These are phyloP conservation scores for Saprolegnia parasitica DNA, from an alignment of 352 stramenopile genomes.

Conservation along the genomic window DNA sequence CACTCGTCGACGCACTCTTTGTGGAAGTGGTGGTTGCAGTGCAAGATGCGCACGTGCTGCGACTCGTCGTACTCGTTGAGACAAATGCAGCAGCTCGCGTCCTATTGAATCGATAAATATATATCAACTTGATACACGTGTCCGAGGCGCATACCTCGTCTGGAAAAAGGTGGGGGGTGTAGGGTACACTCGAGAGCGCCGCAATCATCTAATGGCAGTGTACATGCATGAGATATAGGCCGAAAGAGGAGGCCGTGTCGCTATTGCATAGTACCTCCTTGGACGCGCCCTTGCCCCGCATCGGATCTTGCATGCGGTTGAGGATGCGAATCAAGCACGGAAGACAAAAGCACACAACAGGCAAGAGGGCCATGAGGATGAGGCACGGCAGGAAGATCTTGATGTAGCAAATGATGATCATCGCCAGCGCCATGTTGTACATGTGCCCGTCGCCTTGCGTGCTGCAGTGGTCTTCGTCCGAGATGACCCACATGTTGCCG, in stretches of 20 bases:
- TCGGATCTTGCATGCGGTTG: conserved; percentile 83
- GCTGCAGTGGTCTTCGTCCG: conserved; percentile 63
- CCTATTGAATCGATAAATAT: conserved; percentile 50
- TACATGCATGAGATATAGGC: too few relatives aligned
- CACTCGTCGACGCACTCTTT: conserved; percentile 88
- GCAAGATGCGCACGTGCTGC: conserved; percentile 90
- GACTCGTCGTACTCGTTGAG: conserved; percentile 81
- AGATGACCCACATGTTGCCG: conserved; percentile 87
- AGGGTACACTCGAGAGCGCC: conserved; percentile 15
- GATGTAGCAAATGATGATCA: conserved; percentile 90
- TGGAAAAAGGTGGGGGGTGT: conserved; percentile 24
- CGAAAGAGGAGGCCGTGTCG: too few relatives aligned
- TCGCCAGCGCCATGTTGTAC: conserved; percentile 84
- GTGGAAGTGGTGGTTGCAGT: conserved; percentile 95
- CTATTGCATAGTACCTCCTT: conserved; percentile 51
- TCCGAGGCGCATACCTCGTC: conserved; percentile 34
- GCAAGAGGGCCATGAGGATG: conserved; percentile 82
- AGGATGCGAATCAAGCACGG: conserved; percentile 90
- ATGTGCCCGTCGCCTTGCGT: conserved; percentile 58
- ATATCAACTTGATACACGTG: neutral
- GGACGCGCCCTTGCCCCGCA: conserved; percentile 78
- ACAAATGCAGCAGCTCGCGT: conserved; percentile 90
- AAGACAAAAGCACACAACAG: conserved; percentile 92
- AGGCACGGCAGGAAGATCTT: conserved; percentile 92
- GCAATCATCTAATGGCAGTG: conserved; percentile 20